phyloP scores from a whole-genome alignment of 2,329 filamentous ascomycete genomes.

The Trichoderma harzianum region DNA sequence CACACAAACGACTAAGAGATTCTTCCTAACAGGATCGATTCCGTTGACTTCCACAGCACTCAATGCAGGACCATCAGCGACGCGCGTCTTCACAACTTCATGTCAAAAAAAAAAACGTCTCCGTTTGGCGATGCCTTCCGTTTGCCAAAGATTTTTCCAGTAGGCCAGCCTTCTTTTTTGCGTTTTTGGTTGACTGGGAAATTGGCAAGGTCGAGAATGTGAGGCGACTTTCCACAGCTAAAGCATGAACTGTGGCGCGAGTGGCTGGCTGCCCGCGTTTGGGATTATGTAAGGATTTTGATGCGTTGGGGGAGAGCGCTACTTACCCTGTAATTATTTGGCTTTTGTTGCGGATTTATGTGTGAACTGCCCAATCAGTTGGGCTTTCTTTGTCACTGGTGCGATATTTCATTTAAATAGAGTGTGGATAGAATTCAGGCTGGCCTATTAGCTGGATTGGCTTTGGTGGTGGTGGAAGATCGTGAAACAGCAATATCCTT shows the following conservation, averaged over 20 bases:
- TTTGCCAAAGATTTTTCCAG: neutral
- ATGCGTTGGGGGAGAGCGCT: neutral
- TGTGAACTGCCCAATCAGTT: neutral
- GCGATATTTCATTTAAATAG: too few species aligned
- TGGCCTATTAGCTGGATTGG: too few species aligned
- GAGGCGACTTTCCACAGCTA: slow-evolving; percentile 10
- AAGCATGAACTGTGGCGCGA: slow-evolving; percentile 11
- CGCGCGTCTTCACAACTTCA: neutral
- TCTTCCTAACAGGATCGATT: neutral
- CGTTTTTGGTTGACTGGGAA: neutral
- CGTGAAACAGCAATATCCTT: neutral
- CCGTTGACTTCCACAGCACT: neutral
- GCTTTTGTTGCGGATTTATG: neutral
- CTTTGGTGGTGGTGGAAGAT: neutral
- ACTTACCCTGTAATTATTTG: neutral
- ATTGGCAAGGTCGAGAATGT: neutral
- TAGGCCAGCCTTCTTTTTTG: neutral
- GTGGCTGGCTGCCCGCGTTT: slow-evolving; percentile 10
- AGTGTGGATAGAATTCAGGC: too few species aligned
- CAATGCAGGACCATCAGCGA: neutral
- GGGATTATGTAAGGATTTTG: slow-evolving; percentile 4
- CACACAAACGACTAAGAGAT: neutral
- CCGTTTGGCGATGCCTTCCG: neutral
- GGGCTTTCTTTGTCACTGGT: neutral
- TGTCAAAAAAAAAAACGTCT: neutral